Evolutionary conservation across 106 monocot species (phyloP), one percentile per base, ranked within the genome.

Genomic region (Dioscorea zingiberensis): DNA sequence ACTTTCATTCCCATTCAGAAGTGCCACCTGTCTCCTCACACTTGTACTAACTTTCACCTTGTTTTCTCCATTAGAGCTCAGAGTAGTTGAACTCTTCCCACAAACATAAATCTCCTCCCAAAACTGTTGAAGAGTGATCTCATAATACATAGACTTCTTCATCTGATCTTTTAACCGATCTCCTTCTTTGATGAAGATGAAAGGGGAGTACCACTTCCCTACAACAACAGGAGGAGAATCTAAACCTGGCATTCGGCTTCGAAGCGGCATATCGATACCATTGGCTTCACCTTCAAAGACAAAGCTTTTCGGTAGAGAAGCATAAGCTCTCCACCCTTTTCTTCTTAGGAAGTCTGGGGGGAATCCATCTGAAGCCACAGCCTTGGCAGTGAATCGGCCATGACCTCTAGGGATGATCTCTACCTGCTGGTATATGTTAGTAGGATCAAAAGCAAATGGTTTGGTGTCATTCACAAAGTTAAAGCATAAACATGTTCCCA

Each of bases 171-270:
- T 57, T n/a, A 67, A 21, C 24, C 16, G 27, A 10, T 10, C 56
- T 3, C 27, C 69, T 49, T 87, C 87, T 57, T 81, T 80, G 4
- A 88, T 57, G 44, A 81, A 75, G 7, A 84, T 22, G 53, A 67
- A 84, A 13, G 87, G 87, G 56, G 55, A 56, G 32, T 81, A 84
- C 87, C 87, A 88, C 25, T 77, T 84, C 14, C 84, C 84, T 7
- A 84, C 60, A 12, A 64, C 62, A 6, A 64, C 55, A 8, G 53
- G 13, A 22, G 54, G 45, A 19, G 64, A 48, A 30, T 25, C 18
- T 0, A 27, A 14, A 13, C 66, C 60, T 4, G 74, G 71, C 68
- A 65, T 62, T 32, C 56, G 61, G 2, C 15, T 48, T 8, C 77
- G 67, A 18, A 64, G 59, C 1, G 65, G 2, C 1, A 47, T 30